Evolutionary conservation across 2,329 filamentous ascomycete species (phyloP).

Genomic region (Penicillium digitatum): DNA sequence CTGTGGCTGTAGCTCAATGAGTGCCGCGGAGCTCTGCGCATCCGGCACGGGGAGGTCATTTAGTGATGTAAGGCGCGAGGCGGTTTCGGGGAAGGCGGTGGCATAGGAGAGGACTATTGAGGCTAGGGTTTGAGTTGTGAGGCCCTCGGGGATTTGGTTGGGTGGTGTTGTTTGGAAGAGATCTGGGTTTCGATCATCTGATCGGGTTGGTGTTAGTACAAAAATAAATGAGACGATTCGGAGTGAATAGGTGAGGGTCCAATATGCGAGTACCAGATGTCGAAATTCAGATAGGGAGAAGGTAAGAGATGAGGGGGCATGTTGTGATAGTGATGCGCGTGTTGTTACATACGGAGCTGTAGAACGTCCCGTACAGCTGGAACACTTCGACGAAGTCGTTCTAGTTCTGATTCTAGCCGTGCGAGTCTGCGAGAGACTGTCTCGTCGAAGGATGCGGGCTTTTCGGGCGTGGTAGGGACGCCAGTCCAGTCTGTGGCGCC

Average conservation of each 20-base stretch:
- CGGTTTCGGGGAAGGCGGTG: constrained; percentile 46
- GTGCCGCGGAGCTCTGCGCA: constrained; percentile 38
- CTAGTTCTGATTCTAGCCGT: constrained; percentile 38
- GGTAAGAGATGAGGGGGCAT: background rate
- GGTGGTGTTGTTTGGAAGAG: constrained; percentile 38
- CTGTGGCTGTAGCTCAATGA: constrained; percentile 44
- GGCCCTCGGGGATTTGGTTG: constrained; percentile 33
- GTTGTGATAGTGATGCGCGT: background rate
- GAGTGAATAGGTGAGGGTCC: background rate
- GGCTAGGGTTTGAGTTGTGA: constrained; percentile 36
- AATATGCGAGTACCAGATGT: background rate
- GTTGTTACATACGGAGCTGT: constrained; percentile 36
- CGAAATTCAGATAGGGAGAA: background rate
- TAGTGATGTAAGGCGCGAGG: constrained; percentile 47
- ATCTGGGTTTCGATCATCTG: constrained; percentile 42
- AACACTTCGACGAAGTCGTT: constrained; percentile 36
- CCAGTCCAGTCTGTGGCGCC: constrained; percentile 42
- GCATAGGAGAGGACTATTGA: constrained; percentile 46
- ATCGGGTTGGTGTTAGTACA: background rate
- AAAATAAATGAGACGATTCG: background rate
- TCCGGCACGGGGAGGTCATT: constrained; percentile 47
- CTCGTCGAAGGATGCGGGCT: constrained; percentile 36
- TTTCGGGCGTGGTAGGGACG: constrained; percentile 31
- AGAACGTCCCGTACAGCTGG: constrained; percentile 43
- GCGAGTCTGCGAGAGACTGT: constrained; percentile 40